A percentile compares a stretch with the other conserved stretches of the same genome.
These are phyloP conservation scores for Huntiella omanensis DNA, from an alignment of 2,329 filamentous ascomycete genomes.

Conservation along the genomic window DNA sequence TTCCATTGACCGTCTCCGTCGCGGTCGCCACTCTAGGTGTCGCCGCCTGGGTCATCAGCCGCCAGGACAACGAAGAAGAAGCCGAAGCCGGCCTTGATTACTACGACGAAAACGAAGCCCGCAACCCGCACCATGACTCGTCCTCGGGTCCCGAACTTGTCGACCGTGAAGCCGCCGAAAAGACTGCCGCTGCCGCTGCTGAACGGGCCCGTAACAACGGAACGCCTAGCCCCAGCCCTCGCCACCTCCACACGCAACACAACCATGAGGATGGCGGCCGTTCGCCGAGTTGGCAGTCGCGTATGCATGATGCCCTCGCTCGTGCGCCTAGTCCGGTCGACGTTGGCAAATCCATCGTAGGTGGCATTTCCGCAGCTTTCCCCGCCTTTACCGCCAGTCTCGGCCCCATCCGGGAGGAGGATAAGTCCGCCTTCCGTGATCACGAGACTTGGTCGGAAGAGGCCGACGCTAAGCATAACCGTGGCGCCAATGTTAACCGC, in stretches of 20 bases:
- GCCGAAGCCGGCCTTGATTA: constrained; percentile 33
- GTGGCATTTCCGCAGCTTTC: constrained; percentile 66
- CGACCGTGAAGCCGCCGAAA: constrained; percentile 16
- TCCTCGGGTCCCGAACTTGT: constrained; percentile 1
- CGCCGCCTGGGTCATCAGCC: constrained; percentile 86
- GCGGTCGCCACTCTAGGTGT: constrained; percentile 73
- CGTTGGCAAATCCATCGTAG: constrained; percentile 62
- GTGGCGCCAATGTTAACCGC: constrained; percentile 11
- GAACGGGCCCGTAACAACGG: background rate
- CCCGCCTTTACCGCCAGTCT: constrained; percentile 68
- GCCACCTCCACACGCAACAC: no score
- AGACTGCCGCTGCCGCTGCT: constrained; percentile 10
- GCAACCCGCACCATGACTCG: constrained; percentile 23
- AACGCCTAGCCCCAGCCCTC: background rate
- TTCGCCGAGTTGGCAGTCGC: constrained; percentile 45
- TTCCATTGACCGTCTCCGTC: constrained; percentile 70
- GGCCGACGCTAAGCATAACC: constrained; percentile 46
- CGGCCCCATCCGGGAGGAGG: constrained; percentile 68
- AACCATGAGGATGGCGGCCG: constrained; percentile 12
- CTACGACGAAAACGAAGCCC: constrained; percentile 24
- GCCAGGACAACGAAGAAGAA: constrained; percentile 58
- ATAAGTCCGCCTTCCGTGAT: constrained; percentile 61
- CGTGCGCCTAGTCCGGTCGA: constrained; percentile 71
- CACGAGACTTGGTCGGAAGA: constrained; percentile 89
- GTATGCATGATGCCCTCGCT: constrained; percentile 63